Conservation (phyloP, 169 alveolate species). For the Cryptosporidium sp. region DNA sequence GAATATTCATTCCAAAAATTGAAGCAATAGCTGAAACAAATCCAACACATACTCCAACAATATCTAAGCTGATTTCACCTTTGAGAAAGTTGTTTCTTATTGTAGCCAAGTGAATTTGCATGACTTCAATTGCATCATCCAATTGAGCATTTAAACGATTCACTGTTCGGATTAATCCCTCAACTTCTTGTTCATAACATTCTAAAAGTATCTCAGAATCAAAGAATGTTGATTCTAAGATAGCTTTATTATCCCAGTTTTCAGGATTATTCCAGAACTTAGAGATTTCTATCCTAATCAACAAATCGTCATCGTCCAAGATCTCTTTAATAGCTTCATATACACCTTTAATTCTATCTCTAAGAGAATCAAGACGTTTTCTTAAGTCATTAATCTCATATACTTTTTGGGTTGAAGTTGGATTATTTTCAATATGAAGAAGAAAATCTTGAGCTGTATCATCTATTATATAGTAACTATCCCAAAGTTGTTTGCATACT, state of each 20-base stretch:
- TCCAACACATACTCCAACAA: slow-evolving; percentile 82
- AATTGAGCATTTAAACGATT: slow-evolving; percentile 82
- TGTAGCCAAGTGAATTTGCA: slow-evolving; percentile 85
- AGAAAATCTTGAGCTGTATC: slow-evolving; percentile 79
- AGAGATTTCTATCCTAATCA: slow-evolving; percentile 82
- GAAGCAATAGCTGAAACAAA: slow-evolving; percentile 86
- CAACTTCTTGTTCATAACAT: slow-evolving; percentile 85
- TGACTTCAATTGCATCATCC: slow-evolving; percentile 85
- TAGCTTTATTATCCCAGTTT: slow-evolving; percentile 81
- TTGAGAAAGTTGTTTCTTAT: slow-evolving; percentile 83
- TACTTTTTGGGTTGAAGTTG: slow-evolving; percentile 80
- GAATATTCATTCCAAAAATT: slow-evolving; percentile 86
- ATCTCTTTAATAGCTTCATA: slow-evolving; percentile 81
- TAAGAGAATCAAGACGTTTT: slow-evolving; percentile 78
- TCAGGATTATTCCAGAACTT: slow-evolving; percentile 81
- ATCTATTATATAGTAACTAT: slow-evolving; percentile 79
- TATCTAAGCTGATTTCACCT: slow-evolving; percentile 84
- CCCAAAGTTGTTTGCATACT: slow-evolving; percentile 79
- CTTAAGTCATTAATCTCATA: slow-evolving; percentile 81
- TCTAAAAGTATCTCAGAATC: slow-evolving; percentile 84
- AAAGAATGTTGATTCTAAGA: slow-evolving; percentile 78
- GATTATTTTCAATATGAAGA: slow-evolving; percentile 78
- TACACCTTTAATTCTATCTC: slow-evolving; percentile 81
- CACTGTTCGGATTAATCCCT: slow-evolving; percentile 81
- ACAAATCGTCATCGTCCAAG: slow-evolving; percentile 81